Evolutionary conservation across 306 rosid species (phyloP).

Genomic region (Citrullus amarus): DNA sequence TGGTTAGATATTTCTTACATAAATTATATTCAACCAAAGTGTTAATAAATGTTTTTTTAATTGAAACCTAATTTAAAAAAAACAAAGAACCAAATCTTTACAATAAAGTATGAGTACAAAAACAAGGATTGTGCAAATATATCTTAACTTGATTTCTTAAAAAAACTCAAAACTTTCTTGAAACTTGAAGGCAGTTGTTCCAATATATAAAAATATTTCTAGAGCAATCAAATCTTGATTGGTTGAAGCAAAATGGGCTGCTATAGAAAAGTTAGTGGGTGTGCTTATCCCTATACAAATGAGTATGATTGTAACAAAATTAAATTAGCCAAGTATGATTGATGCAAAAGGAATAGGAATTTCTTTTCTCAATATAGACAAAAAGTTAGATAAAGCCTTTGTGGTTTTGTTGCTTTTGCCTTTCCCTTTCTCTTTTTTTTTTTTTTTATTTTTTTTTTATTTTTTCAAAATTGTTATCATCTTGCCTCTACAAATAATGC

Average conservation of each 20-base stretch:
- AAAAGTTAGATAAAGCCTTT: slow-evolving; percentile 4
- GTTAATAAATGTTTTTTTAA: no score
- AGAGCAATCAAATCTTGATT: neutral
- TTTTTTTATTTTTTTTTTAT: neutral
- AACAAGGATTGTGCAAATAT: neutral
- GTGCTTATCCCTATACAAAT: neutral
- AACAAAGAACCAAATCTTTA: neutral
- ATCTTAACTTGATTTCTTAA: neutral
- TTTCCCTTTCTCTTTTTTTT: neutral
- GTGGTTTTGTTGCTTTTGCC: neutral
- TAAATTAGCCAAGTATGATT: neutral
- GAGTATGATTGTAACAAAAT: neutral
- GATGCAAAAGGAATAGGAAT: neutral
- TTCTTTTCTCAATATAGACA: neutral
- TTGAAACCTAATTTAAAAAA: no score
- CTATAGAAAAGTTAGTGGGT: neutral
- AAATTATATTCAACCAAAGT: neutral
- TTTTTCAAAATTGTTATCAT: neutral
- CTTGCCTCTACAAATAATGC: neutral
- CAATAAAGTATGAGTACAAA: neutral
- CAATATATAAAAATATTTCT: neutral
- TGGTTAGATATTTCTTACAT: neutral
- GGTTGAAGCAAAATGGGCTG: neutral
- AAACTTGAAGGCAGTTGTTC: neutral
- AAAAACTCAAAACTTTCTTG: neutral